Evolutionary conservation across 2,329 filamentous ascomycete genomes (phyloP).

Genomic region (Epichloe festucae): DNA sequence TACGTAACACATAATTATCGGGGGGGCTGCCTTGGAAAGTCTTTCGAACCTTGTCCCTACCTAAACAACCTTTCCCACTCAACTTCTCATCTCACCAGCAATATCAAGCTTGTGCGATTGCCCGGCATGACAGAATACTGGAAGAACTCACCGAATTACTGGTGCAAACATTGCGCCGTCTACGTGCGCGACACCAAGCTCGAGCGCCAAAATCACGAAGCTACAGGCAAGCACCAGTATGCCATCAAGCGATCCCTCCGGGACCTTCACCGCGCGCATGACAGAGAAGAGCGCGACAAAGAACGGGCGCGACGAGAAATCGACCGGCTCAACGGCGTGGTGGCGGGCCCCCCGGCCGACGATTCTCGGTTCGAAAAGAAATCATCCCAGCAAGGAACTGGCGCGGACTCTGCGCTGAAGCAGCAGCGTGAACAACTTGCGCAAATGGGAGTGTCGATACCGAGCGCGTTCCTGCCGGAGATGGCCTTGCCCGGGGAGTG

Average conservation of each 20-base stretch:
- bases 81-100: too few relatives aligned
- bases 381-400: neutral
- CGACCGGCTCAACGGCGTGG: conserved; percentile 69
- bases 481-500: conserved; percentile 86
- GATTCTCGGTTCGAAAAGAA: neutral
- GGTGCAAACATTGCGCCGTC: conserved; percentile 92
- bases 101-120: too few relatives aligned
- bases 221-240: conserved; percentile 71
- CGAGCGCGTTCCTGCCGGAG: conserved; percentile 62
- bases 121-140: conserved; percentile 82
- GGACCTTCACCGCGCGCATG: conserved; percentile 74
- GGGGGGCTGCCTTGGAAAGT: neutral
- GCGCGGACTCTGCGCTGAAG: conserved; percentile 52
- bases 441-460: conserved; percentile 74
- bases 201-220: conserved; percentile 80
- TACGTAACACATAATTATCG: neutral
- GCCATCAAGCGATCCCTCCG: conserved; percentile 81
- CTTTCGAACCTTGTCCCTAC: too few relatives aligned
- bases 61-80: too few relatives aligned
- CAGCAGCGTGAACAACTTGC: conserved; percentile 78
- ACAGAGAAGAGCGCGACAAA: conserved; percentile 68
- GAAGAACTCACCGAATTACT: conserved; percentile 96
- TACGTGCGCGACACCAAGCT: conserved; percentile 89
- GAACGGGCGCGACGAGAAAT: conserved; percentile 75
- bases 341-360: conserved; percentile 23